Percentiles rank a stretch among this genome's conserved stretches.
phyloP scores from a whole-genome alignment of 2,329 filamentous ascomycete species.

The Diaporthe longicolla region DNA sequence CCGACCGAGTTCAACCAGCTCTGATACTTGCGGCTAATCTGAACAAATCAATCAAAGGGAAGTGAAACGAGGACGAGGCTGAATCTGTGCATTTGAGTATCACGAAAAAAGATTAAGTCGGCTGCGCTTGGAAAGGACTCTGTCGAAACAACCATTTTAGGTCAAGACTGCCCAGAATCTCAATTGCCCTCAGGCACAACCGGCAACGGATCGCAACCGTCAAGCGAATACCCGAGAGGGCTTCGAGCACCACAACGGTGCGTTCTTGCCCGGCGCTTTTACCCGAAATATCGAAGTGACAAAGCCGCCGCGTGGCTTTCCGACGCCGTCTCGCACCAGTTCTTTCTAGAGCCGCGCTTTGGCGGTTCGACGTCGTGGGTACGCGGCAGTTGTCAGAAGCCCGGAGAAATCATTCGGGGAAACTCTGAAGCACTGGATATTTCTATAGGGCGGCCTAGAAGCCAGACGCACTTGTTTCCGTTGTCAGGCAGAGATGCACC shows the following conservation, averaged over 20 bases:
- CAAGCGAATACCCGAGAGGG: neutral
- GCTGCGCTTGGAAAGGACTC: neutral
- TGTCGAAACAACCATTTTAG: constrained; percentile 9
- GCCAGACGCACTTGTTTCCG: neutral
- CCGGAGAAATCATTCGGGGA: neutral
- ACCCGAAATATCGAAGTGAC: constrained; percentile 12
- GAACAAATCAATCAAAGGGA: neutral
- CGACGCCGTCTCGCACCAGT: constrained; percentile 14
- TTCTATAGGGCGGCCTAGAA: neutral
- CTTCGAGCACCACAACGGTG: constrained; percentile 15
- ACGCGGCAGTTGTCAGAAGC: neutral
- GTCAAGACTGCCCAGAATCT: constrained; percentile 6
- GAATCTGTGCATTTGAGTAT: neutral
- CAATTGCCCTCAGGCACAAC: neutral
- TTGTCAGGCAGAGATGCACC: neutral
- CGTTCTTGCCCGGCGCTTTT: constrained; percentile 23
- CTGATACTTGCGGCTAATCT: neutral
- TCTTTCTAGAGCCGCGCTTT: neutral
- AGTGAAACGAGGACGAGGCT: neutral
- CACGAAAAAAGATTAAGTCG: neutral
- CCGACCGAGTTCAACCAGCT: neutral
- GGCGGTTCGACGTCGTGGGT: neutral
- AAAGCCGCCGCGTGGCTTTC: constrained; percentile 15
- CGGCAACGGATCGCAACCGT: neutral
- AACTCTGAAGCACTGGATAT: neutral